Percentiles rank a stretch among this genome's conserved stretches.
phyloP scores from a whole-genome alignment of 495 filamentous ascomycete genomes.

The Margaritispora aquatica region DNA sequence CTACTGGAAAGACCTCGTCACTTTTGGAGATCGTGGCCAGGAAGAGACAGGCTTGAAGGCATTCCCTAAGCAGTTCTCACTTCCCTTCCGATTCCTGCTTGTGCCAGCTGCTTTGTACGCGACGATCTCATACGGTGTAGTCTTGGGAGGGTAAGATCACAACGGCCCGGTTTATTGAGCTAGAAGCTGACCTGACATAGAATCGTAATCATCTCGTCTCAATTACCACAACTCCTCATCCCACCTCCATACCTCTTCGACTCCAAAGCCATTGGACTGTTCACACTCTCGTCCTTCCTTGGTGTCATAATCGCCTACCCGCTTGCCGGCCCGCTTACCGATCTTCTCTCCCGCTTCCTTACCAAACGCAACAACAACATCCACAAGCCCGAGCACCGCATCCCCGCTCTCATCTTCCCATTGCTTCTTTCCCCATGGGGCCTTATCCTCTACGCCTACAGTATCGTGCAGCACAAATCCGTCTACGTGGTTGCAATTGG shows the following conservation, averaged over 20 bases:
- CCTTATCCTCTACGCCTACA: constrained; percentile 55
- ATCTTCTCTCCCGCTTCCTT: constrained; percentile 25
- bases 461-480: constrained; percentile 42
- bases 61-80: constrained; percentile 21
- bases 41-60: constrained; percentile 9
- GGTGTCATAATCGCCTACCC: constrained; percentile 33
- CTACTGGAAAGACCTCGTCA: constrained; percentile 29
- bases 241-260: constrained; percentile 47
- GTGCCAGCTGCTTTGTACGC: constrained; percentile 19
- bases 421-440: constrained; percentile 40
- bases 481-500: constrained; percentile 43
- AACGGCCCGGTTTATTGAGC: neutral
- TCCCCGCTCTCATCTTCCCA: constrained; percentile 42
- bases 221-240: constrained; percentile 42
- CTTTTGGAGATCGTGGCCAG: constrained; percentile 15
- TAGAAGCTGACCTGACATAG: constrained; percentile 19
- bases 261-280: constrained; percentile 37
- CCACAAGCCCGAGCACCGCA: constrained; percentile 50
- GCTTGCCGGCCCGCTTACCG: constrained; percentile 44
- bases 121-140: constrained; percentile 29
- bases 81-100: constrained; percentile 30
- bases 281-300: constrained; percentile 36
- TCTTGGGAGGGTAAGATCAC: constrained; percentile 36
- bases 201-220: constrained; percentile 45
- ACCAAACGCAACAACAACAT: constrained; percentile 35